Evolutionary conservation across 164 flowering plant genomes (phyloP).

Genomic region (Macadamia integrifolia): DNA sequence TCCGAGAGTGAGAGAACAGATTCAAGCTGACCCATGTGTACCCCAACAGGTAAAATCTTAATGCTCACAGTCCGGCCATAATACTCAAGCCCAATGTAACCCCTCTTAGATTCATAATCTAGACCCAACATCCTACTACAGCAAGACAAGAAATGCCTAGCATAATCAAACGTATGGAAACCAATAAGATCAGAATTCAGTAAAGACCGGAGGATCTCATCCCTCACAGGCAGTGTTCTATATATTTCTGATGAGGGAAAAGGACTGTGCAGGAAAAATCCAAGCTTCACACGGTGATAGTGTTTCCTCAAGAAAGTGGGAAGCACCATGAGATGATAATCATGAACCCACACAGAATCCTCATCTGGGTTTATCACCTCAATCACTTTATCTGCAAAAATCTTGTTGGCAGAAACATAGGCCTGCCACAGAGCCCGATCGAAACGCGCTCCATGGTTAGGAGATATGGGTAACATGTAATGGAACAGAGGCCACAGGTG

Average conservation of each 20-base stretch:
- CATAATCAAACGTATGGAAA: slow-evolving; percentile 20
- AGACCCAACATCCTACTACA: slow-evolving; percentile 18
- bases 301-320: slow-evolving; percentile 16
- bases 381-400: slow-evolving; percentile 16
- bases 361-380: slow-evolving; percentile 21
- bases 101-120: slow-evolving; percentile 19
- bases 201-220: slow-evolving; percentile 15
- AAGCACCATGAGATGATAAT: slow-evolving; percentile 18
- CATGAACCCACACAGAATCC: slow-evolving; percentile 18
- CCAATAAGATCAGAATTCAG: slow-evolving; percentile 18
- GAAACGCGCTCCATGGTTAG: slow-evolving; percentile 9
- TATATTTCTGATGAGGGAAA: slow-evolving; percentile 19
- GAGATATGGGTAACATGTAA: slow-evolving; percentile 15
- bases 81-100: slow-evolving; percentile 19
- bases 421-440: slow-evolving; percentile 17
- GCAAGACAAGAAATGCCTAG: slow-evolving; percentile 17
- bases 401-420: slow-evolving; percentile 18
- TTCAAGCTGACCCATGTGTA: slow-evolving; percentile 18
- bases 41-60: slow-evolving; percentile 18
- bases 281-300: slow-evolving; percentile 12
- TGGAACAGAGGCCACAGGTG: slow-evolving; percentile 22
- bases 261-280: slow-evolving; percentile 18
- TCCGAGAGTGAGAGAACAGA: slow-evolving; percentile 6
- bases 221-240: slow-evolving; percentile 18
- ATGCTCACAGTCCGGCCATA: slow-evolving; percentile 18